A percentile compares a stretch with the other conserved stretches of the same genome.
phyloP scores from a whole-genome alignment of 2,329 filamentous ascomycete species.

The Trichoderma lentiforme region DNA sequence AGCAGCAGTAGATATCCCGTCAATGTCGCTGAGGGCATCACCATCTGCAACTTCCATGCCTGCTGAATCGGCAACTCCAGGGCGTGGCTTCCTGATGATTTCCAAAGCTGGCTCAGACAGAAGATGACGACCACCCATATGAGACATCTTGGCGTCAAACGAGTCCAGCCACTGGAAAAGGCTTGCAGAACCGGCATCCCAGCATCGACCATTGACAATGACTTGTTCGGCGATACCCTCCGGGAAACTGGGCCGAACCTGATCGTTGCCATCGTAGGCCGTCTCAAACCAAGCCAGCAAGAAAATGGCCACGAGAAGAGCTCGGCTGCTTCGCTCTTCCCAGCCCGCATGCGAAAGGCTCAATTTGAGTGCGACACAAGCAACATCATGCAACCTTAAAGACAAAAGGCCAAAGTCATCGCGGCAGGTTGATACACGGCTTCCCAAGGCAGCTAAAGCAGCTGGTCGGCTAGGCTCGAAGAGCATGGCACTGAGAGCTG shows the following conservation, averaged over 20 bases:
- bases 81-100: background rate
- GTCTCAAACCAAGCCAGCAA: conserved; percentile 1
- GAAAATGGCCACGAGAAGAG: background rate
- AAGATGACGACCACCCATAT: background rate
- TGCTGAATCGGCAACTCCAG: background rate
- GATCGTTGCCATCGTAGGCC: background rate
- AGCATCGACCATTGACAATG: background rate
- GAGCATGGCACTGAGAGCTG: conserved; percentile 4
- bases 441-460: background rate
- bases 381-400: background rate
- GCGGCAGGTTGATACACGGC: background rate
- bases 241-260: background rate
- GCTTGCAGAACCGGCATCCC: background rate
- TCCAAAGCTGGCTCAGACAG: background rate
- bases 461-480: background rate
- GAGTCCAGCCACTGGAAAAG: conserved; percentile 4
- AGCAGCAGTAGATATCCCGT: background rate
- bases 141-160: conserved; percentile 7
- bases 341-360: background rate
- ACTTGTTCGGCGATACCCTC: background rate
- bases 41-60: background rate
- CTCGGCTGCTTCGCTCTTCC: conserved; percentile 2
- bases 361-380: background rate
- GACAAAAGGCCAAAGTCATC: background rate
- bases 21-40: background rate